Percentiles rank a stretch among this genome's conserved stretches.
Conservation (phyloP, 2,329 filamentous ascomycete species). For the Aschersonia sp. region DNA sequence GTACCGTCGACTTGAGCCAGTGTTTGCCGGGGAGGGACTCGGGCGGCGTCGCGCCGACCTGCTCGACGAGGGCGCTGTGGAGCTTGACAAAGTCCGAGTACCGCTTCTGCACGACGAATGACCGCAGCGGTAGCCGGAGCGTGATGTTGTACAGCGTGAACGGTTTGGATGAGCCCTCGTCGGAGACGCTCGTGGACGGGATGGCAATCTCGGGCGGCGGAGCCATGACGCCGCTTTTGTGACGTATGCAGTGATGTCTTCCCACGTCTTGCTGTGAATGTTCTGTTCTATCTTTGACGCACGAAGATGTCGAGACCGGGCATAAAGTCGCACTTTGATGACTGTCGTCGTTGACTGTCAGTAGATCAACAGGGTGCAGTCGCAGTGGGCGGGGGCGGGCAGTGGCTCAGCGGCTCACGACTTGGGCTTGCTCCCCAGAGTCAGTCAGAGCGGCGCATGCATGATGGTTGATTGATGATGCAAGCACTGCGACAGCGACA, state of each 20-base stretch:
- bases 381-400: no score
- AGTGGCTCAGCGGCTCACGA: no score
- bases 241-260: not conserved
- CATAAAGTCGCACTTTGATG: no score
- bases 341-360: no score
- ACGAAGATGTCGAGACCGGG: no score
- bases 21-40: conserved; percentile 55
- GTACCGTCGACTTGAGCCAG: conserved; percentile 63
- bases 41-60: conserved; percentile 51
- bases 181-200: conserved; percentile 46
- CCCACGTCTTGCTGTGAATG: no score
- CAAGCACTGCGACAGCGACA: no score
- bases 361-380: no score
- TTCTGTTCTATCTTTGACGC: no score
- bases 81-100: conserved; percentile 68
- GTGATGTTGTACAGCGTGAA: conserved; percentile 71
- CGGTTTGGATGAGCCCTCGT: conserved; percentile 40
- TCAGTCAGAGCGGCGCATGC: no score
- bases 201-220: conserved; percentile 54
- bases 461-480: no score
- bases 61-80: conserved; percentile 44
- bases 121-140: conserved; percentile 60
- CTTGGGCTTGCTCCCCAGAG: no score
- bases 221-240: conserved; percentile 31
- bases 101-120: conserved; percentile 63